Evolutionary conservation across 139 green algal genomes (phyloP).

Genomic region (Trebouxia sp.): DNA sequence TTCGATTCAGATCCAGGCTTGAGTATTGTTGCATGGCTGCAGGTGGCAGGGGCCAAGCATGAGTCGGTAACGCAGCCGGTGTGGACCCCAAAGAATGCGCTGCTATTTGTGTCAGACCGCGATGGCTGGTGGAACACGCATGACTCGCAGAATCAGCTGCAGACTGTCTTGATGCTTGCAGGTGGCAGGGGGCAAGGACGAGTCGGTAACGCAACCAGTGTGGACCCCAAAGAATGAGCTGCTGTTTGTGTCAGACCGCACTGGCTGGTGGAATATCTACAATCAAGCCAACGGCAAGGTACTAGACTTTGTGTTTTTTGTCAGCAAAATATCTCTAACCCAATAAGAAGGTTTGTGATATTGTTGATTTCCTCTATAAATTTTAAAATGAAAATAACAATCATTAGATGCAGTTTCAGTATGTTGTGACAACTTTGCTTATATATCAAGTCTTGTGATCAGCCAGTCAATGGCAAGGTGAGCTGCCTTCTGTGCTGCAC

Average conservation of each 20-base stretch:
- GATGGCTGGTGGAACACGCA: constrained; percentile 68
- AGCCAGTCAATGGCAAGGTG: constrained; percentile 39
- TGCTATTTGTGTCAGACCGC: constrained; percentile 61
- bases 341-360: too few relatives aligned
- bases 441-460: too few relatives aligned
- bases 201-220: constrained; percentile 57
- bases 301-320: too few relatives aligned
- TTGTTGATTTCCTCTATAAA: too few relatives aligned
- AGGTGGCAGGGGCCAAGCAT: constrained; percentile 26
- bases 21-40: too few relatives aligned
- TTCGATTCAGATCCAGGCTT: too few relatives aligned
- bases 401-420: too few relatives aligned
- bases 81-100: constrained; percentile 48
- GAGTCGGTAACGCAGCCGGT: constrained; percentile 57
- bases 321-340: too few relatives aligned
- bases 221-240: constrained; percentile 54
- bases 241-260: constrained; percentile 59
- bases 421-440: too few relatives aligned
- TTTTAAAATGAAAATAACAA: too few relatives aligned
- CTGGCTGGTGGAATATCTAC: constrained; percentile 68
- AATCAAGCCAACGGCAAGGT: constrained; percentile 35
- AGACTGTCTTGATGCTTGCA: neutral
- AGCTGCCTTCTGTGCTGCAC: too few relatives aligned
- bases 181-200: constrained; percentile 34
- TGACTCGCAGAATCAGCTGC: too few relatives aligned